Conservation (phyloP, 257 asterid genomes). For the Solanum clarkiae region DNA sequence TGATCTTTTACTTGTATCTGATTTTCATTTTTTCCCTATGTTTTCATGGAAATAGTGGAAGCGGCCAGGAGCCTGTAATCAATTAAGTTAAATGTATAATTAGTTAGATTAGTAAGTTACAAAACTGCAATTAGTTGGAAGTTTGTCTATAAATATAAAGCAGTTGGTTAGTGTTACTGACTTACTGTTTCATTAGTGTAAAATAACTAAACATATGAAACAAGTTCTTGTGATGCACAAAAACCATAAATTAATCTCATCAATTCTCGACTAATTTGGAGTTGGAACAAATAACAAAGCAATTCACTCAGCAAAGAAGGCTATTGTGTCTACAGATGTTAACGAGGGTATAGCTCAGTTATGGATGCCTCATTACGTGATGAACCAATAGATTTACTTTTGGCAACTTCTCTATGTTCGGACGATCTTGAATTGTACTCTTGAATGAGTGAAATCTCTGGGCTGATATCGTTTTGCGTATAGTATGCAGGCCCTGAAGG, state of each 20-base stretch:
- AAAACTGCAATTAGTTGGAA: neutral
- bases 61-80: neutral
- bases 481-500: neutral
- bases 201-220: neutral
- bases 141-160: neutral
- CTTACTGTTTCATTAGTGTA: neutral
- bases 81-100: neutral
- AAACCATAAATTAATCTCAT: neutral
- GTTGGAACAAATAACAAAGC: neutral
- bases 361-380: neutral
- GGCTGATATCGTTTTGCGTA: neutral
- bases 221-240: neutral
- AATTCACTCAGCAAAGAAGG: neutral
- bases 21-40: neutral
- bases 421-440: too few relatives aligned
- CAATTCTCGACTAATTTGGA: neutral
- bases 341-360: constrained; percentile 3
- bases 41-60: neutral
- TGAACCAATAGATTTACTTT: neutral
- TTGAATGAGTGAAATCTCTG: neutral
- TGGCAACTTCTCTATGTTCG: too few relatives aligned
- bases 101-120: neutral
- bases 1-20: neutral
- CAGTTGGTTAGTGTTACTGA: neutral
- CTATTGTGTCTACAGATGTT: neutral